A percentile compares a stretch with the other conserved stretches of the same genome.
These are phyloP conservation scores for Colletotrichum filicis DNA, from an alignment of 2,329 filamentous ascomycete genomes.

Conservation along the genomic window DNA sequence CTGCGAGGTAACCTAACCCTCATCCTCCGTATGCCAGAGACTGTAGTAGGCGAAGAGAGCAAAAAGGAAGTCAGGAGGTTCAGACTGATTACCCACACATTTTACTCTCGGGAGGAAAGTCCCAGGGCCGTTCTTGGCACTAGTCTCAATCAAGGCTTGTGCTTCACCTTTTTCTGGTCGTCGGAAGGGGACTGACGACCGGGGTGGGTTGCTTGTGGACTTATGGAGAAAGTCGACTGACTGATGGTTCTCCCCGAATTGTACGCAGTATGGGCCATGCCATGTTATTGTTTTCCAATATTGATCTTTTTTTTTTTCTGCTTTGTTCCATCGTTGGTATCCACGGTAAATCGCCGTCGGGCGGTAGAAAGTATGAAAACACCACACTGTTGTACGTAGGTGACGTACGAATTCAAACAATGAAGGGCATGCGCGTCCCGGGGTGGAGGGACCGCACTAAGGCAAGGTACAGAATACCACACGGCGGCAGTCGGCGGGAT, in stretches of 20 bases:
- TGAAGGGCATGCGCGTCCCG: neutral
- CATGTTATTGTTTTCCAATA: neutral
- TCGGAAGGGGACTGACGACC: neutral
- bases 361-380: neutral
- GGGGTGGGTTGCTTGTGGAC: neutral
- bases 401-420: neutral
- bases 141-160: neutral
- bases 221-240: neutral
- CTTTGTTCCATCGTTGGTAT: neutral
- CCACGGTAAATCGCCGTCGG: neutral
- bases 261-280: neutral
- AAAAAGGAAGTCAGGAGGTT: neutral
- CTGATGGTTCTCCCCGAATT: neutral
- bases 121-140: neutral
- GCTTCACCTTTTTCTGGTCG: neutral
- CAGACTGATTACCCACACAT: neutral
- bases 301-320: neutral
- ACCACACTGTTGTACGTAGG: neutral
- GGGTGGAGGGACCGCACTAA: neutral
- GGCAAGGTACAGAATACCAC: conserved; percentile 2
- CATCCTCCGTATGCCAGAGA: neutral
- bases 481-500: neutral
- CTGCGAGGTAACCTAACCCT: neutral
- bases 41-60: no score
- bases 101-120: neutral